Evolutionary conservation across 2,329 filamentous ascomycete species (phyloP), one percentile per base, ranked within the genome.

Genomic region (Aspergillus candidus): DNA sequence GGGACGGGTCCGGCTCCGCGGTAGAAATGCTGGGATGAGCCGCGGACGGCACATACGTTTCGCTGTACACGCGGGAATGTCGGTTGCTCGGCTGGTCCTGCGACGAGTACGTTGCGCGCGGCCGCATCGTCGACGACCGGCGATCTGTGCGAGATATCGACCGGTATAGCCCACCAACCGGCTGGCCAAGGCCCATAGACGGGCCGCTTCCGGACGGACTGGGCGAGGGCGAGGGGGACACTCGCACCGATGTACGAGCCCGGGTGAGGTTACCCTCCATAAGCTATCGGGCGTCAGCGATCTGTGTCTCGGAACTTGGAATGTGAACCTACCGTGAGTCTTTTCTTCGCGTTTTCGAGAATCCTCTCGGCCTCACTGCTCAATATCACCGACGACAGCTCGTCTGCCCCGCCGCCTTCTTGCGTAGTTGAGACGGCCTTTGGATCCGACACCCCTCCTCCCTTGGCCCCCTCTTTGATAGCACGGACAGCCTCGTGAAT

Each of bases 241-340:
- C 69, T 36, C 78, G 73, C 17, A 88, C 72, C 8, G 84, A 83
- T 51, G 78, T 81, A 56, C 88, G 80, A 27, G 88, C 90, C 48
- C 88, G 83, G 45, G 78, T 83, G 14, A 96, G 73, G 56, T 96
- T 96, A 32, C 85, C 88, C 68, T 96, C 91, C 89, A 96, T 95
- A 29, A 87, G 86, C 88, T 94, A 63, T 15, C 39, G 31, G 4
- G 11, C 10, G 13, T 39, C 43, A 32, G 27, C 33, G 43, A 43
- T 60, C 44, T 61, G 56, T 46, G 12, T 18, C 11, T 13, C 30
- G 12, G 35, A 35, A 32, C 30, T 30, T 44, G 38, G 22, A 34
- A 12, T 33, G 35, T 33, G 32, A 7, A 12, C 35, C 13, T 75
- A 94, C 88, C 61, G 87, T 93, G 49, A 97, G 74, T 55, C 89